Evolutionary conservation across 225 moss, liverwort and hornwort genomes (phyloP).

Genomic region (Physcomitrium patens): DNA sequence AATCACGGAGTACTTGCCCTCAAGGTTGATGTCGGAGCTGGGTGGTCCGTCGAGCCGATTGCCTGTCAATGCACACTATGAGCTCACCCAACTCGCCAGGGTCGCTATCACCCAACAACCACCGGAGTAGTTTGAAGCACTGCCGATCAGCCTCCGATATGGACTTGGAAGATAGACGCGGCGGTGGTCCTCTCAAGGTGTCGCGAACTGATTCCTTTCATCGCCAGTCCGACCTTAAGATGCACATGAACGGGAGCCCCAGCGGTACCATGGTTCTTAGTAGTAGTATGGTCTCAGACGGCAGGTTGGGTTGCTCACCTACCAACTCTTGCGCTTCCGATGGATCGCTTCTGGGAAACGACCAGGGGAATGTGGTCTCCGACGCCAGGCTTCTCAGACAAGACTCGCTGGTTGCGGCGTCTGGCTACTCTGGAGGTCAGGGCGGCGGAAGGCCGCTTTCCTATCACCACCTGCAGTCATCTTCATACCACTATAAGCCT

Average conservation of each 20-base stretch:
- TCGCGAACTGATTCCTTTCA: conserved; percentile 94
- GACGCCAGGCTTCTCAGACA: conserved; percentile 85
- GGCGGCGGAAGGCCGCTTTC: conserved; percentile 73
- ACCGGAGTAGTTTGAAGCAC: conserved; percentile 77
- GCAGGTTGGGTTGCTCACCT: conserved; percentile 87
- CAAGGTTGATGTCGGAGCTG: conserved; percentile 55
- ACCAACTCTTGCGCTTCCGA: conserved; percentile 98
- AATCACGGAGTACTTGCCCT: conserved; percentile 57
- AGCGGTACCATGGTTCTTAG: conserved; percentile 86
- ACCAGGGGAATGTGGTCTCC: conserved; percentile 87
- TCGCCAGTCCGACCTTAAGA: conserved; percentile 91
- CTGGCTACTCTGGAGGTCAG: conserved; percentile 78
- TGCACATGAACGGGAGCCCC: conserved; percentile 97
- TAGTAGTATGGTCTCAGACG: conserved; percentile 88
- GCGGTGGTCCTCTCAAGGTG: conserved; percentile 79
- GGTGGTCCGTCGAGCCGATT: conserved; percentile 42
- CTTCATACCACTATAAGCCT: conserved; percentile 84
- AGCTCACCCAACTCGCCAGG: conserved; percentile 86
- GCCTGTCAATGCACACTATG: conserved; percentile 81
- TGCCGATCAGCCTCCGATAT: conserved; percentile 84
- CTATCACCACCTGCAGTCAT: conserved; percentile 84
- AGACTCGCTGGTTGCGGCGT: conserved; percentile 80
- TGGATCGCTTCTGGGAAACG: conserved; percentile 80
- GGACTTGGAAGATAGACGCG: conserved; percentile 78
- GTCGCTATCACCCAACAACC: conserved; percentile 83